Evolutionary conservation across 1,284 basidiomycete genomes (phyloP).

Genomic region (Neotropicomus parvogracilis): DNA sequence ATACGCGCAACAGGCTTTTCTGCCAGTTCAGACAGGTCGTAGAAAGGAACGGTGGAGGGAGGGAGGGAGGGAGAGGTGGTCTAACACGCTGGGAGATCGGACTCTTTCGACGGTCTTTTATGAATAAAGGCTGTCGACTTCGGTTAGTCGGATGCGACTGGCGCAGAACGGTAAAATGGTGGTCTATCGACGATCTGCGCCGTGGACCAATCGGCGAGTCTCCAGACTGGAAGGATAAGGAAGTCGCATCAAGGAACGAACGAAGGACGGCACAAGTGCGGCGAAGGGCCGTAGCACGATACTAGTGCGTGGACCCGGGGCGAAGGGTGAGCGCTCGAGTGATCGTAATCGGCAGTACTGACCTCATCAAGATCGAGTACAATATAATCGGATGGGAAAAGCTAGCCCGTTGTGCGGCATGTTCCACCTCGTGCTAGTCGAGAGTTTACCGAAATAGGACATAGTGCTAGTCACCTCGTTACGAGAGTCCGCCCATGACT

Average conservation of each 20-base stretch:
- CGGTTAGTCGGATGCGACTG: not conserved
- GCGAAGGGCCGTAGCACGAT: not conserved
- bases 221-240: slow-evolving; percentile 6
- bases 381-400: not conserved
- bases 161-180: slow-evolving; percentile 4
- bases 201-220: slow-evolving; percentile 4
- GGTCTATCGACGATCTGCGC: not conserved
- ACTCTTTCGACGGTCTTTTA: slow-evolving; percentile 19
- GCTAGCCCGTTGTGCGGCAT: slow-evolving; percentile 4
- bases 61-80: not conserved
- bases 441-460: too few species aligned
- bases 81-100: not conserved
- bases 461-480: too few species aligned
- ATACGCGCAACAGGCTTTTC: slow-evolving; percentile 16
- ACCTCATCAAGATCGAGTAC: slow-evolving; percentile 9
- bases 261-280: not conserved
- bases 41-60: slow-evolving; percentile 3
- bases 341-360: slow-evolving; percentile 15
- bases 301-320: not conserved
- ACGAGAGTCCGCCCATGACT: too few species aligned
- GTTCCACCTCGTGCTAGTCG: too few species aligned
- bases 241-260: slow-evolving; percentile 1
- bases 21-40: slow-evolving; percentile 20
- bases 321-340: too few species aligned
- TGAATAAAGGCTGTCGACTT: slow-evolving; percentile 10